Evolutionary conservation across 257 asterid genomes (phyloP).

Genomic region (Leonotis leonurus): DNA sequence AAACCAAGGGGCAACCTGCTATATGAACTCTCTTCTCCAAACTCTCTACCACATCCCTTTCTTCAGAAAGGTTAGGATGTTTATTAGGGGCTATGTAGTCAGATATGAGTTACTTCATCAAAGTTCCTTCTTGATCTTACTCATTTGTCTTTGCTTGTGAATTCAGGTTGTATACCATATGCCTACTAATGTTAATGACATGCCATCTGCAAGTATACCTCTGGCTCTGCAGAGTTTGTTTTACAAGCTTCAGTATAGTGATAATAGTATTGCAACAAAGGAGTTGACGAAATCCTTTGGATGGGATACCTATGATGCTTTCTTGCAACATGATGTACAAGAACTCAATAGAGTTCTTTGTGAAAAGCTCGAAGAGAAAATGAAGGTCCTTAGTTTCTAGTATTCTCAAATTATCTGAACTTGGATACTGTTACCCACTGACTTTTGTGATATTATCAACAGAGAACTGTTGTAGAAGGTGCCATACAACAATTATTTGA

Average conservation of each 20-base stretch:
- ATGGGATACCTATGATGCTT: constrained; percentile 48
- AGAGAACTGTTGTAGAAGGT: constrained; percentile 44
- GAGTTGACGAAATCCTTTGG: constrained; percentile 54
- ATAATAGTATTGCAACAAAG: constrained; percentile 33
- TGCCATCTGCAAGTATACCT: constrained; percentile 44
- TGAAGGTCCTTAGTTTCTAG: constrained; percentile 31
- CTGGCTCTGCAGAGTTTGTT: constrained; percentile 51
- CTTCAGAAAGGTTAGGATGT: constrained; percentile 45
- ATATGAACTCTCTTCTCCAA: constrained; percentile 54
- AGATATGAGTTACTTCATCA: constrained; percentile 5
- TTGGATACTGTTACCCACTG: constrained; percentile 21
- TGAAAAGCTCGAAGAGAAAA: constrained; percentile 50
- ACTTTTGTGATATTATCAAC: constrained; percentile 19
- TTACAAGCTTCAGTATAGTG: constrained; percentile 41
- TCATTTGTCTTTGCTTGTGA: constrained; percentile 8
- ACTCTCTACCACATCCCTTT: constrained; percentile 46
- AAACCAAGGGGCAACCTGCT: constrained; percentile 52
- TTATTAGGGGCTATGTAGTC: not conserved
- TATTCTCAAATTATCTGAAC: constrained; percentile 6
- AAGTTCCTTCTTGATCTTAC: constrained; percentile 10
- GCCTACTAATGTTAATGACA: constrained; percentile 35
- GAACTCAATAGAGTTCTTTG: constrained; percentile 46
- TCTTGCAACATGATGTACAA: constrained; percentile 46
- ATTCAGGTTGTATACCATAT: constrained; percentile 43
- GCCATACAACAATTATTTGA: constrained; percentile 38